These are phyloP conservation scores for Globisporangium recalcitrans DNA, from an alignment of 352 stramenopile species.

Conservation along the genomic window DNA sequence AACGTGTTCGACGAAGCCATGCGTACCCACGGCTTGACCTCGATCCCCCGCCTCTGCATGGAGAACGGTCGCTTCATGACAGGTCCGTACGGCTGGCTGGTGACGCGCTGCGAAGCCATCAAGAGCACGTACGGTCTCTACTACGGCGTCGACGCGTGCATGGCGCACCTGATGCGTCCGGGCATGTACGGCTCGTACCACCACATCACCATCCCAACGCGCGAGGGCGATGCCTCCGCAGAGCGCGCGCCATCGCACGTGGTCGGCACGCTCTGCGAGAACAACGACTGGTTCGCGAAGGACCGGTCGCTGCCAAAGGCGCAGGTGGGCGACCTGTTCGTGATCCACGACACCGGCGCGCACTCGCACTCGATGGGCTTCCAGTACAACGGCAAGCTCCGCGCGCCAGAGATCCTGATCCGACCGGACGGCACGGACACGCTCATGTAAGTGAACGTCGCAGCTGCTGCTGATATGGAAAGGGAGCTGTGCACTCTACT, in stretches of 20 bases:
- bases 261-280: conserved; percentile 86
- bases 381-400: conserved; percentile 91
- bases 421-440: conserved; percentile 42
- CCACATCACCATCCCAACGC: conserved; percentile 76
- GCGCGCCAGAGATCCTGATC: conserved; percentile 82
- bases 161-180: conserved; percentile 88
- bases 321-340: conserved; percentile 82
- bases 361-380: conserved; percentile 92
- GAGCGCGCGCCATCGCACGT: conserved; percentile 48
- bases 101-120: conserved; percentile 81
- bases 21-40: conserved; percentile 51
- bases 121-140: conserved; percentile 84
- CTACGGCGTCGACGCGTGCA: conserved; percentile 86
- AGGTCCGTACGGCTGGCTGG: conserved; percentile 80
- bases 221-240: conserved; percentile 34
- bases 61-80: conserved; percentile 90
- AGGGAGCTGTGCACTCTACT: background rate
- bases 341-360: conserved; percentile 87
- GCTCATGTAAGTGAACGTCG: conserved; percentile 55
- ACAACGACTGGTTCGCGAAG: conserved; percentile 92
- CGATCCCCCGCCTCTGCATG: conserved; percentile 76
- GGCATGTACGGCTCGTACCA: conserved; percentile 90
- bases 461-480: background rate
- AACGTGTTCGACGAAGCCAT: conserved; percentile 75
- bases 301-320: conserved; percentile 63